Conservation (phyloP, 148 eudicot genomes). For the Fagopyrum esculentum region DNA sequence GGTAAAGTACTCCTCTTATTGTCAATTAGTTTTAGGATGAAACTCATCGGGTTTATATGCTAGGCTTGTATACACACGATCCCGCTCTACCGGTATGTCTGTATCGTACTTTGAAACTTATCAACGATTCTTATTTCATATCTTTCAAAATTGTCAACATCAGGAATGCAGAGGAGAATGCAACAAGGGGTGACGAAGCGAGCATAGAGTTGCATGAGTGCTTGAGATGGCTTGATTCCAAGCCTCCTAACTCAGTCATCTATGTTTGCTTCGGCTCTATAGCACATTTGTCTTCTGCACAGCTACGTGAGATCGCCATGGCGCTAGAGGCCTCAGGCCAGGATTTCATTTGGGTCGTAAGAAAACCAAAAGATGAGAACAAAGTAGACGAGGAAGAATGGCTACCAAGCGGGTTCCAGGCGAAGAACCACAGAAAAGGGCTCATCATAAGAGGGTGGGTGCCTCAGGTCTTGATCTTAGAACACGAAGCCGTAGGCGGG, state of each 20-base stretch:
- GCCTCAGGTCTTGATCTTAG: constrained; percentile 31
- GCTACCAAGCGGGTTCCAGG: constrained; percentile 28
- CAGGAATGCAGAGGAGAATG: background rate
- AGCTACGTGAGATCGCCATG: constrained; percentile 18
- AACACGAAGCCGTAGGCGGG: constrained; percentile 31
- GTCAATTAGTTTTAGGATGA: too few species aligned
- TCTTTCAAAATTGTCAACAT: background rate
- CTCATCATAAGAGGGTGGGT: constrained; percentile 35
- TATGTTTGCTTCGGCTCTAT: constrained; percentile 21
- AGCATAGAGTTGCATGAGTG: constrained; percentile 13
- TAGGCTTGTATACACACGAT: too few species aligned
- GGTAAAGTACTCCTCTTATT: too few species aligned
- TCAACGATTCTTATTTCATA: background rate
- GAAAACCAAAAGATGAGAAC: background rate
- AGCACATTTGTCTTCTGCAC: constrained; percentile 5
- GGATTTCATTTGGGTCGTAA: constrained; percentile 26
- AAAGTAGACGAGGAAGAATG: constrained; percentile 17
- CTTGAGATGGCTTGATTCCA: constrained; percentile 19
- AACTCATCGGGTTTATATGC: too few species aligned
- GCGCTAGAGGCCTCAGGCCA: constrained; percentile 21
- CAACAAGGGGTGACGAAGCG: background rate
- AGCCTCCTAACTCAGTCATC: constrained; percentile 21
- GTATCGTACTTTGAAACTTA: too few species aligned
- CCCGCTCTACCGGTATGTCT: too few species aligned
- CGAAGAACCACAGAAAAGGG: constrained; percentile 22